Percentiles rank a stretch among this genome's conserved stretches.
These are phyloP conservation scores for Chaetomium sp. DNA, from an alignment of 2,329 filamentous ascomycete genomes.

Conservation along the genomic window DNA sequence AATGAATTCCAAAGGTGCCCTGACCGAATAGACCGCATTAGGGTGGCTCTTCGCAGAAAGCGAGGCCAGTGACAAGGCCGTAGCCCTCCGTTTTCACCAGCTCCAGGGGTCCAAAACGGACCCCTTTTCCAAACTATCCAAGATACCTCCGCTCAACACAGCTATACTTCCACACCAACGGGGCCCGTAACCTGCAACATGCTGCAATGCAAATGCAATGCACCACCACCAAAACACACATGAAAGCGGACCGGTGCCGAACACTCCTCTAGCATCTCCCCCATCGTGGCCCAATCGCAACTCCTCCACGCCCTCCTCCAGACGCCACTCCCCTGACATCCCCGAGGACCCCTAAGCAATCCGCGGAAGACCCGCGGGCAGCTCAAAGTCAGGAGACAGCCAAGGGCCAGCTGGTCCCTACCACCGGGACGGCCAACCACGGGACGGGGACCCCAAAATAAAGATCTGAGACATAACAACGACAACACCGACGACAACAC, in stretches of 20 bases:
- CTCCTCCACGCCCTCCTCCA: background rate
- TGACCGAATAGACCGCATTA: background rate
- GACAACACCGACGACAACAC: background rate
- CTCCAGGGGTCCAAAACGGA: slow-evolving; percentile 4
- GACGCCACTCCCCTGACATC: background rate
- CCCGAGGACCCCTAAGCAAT: background rate
- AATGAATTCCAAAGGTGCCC: background rate
- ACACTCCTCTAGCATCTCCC: background rate
- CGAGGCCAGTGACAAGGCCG: background rate
- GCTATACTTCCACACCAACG: slow-evolving; percentile 11
- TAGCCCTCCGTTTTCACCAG: slow-evolving; percentile 10
- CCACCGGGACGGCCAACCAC: background rate
- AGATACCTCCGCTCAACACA: slow-evolving; percentile 19
- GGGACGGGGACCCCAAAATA: background rate
- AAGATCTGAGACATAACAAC: slow-evolving; percentile 7
- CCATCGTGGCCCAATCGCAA: slow-evolving; percentile 6
- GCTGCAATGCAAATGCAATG: slow-evolving; percentile 15
- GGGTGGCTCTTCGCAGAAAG: background rate
- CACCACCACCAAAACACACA: slow-evolving; percentile 2
- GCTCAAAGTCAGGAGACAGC: background rate
- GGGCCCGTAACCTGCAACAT: background rate
- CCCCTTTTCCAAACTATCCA: background rate
- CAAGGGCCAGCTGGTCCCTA: slow-evolving; percentile 14
- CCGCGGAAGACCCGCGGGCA: background rate
- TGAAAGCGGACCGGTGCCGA: slow-evolving; percentile 8